A percentile compares a stretch with the other conserved stretches of the same genome.
Evolutionary conservation across 805 yeast species (phyloP).

Genomic region (Lipomyces chichibuensis): DNA sequence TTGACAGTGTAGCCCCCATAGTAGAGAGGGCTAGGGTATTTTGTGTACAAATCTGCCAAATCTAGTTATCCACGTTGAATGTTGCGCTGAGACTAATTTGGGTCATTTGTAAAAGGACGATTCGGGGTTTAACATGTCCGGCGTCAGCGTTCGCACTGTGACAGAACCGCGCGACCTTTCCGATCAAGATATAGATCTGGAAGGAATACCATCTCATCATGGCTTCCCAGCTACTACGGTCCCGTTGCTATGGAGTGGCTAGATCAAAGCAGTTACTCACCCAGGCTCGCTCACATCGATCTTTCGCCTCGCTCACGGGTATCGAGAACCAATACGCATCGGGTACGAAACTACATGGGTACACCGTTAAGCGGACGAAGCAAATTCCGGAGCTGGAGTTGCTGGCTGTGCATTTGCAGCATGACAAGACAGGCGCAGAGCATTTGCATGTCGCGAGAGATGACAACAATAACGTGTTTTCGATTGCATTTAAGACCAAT

Average conservation of each 20-base stretch:
- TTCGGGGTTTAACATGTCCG: no score
- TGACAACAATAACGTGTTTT: slow-evolving; percentile 84
- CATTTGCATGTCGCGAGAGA: slow-evolving; percentile 85
- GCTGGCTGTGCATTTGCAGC: slow-evolving; percentile 74
- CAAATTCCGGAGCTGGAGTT: slow-evolving; percentile 81
- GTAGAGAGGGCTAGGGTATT: no score
- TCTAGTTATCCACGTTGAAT: no score
- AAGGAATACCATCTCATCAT: neutral
- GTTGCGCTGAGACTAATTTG: no score
- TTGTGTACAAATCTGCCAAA: no score
- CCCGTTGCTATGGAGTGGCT: neutral
- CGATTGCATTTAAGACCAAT: slow-evolving; percentile 87
- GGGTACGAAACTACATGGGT: slow-evolving; percentile 57
- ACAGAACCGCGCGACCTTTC: neutral
- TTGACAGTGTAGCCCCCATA: no score
- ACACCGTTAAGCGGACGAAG: slow-evolving; percentile 61
- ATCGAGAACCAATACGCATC: slow-evolving; percentile 17
- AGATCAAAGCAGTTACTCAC: neutral
- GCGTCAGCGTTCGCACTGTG: no score
- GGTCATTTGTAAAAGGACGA: no score
- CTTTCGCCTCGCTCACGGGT: slow-evolving; percentile 22
- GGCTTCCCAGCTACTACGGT: neutral
- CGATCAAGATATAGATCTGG: neutral
- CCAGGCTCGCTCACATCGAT: slow-evolving; percentile 1
- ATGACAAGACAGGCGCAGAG: slow-evolving; percentile 68